Percentiles rank a stretch among this genome's conserved stretches.
phyloP scores from a whole-genome alignment of 225 moss, liverwort and hornwort species.

The Neckera pumila region DNA sequence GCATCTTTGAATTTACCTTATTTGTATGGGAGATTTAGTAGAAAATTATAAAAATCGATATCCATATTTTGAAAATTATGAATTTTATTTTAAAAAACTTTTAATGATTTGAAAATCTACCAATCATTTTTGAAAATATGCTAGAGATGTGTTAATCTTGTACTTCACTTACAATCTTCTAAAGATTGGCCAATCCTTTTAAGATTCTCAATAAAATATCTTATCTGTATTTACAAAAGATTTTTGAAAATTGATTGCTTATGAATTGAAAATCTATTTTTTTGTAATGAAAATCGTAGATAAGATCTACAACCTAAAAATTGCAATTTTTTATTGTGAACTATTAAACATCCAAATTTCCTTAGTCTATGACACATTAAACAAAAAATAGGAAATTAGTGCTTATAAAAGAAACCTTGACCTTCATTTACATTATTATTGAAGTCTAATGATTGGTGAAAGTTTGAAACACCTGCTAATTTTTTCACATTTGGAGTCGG shows the following conservation, averaged over 20 bases:
- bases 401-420: background rate
- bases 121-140: too few species aligned
- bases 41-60: background rate
- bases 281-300: too few species aligned
- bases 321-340: too few species aligned
- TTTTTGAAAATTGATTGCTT: background rate
- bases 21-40: background rate
- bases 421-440: background rate
- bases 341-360: too few species aligned
- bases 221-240: background rate
- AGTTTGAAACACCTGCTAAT: accelerated
- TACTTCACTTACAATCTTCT: background rate
- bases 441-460: background rate
- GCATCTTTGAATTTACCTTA: background rate
- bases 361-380: background rate
- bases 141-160: background rate
- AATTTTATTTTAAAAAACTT: too few species aligned
- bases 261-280: background rate
- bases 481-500: background rate
- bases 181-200: background rate
- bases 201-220: background rate
- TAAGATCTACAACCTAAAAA: too few species aligned
- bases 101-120: background rate
- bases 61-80: accelerated
- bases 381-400: background rate